phyloP scores from a whole-genome alignment of 805 yeast genomes.

The Saccharomycopsis sp. region DNA sequence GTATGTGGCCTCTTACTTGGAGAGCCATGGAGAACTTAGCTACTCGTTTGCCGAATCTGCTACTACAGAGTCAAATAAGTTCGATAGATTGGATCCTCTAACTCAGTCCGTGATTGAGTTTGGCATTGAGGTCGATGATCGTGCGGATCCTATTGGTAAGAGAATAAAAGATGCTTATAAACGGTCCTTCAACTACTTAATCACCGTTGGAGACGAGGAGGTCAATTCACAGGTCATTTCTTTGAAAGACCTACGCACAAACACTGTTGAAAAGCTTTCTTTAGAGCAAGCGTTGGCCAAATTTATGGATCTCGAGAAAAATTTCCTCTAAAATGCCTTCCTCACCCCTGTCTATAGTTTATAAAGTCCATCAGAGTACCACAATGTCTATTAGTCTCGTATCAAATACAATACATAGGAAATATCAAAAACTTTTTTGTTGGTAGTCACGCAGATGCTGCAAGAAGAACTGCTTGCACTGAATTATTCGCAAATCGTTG shows the following conservation, averaged over 20 bases:
- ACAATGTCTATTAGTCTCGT: not conserved
- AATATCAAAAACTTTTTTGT: not conserved
- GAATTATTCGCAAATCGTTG: slow-evolving; percentile 11
- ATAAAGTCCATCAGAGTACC: too few species aligned
- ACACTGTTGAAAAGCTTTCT: slow-evolving; percentile 34
- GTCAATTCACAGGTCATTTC: slow-evolving; percentile 32
- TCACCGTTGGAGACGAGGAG: slow-evolving; percentile 88
- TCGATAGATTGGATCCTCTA: slow-evolving; percentile 43
- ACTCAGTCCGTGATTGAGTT: slow-evolving; percentile 45
- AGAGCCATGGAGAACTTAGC: slow-evolving; percentile 21
- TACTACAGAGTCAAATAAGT: slow-evolving; percentile 19
- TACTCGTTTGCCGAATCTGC: slow-evolving; percentile 8
- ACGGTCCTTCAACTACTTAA: slow-evolving; percentile 69
- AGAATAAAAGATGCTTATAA: slow-evolving; percentile 72
- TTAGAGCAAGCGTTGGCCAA: slow-evolving; percentile 43
- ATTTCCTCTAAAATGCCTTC: slow-evolving; percentile 24
- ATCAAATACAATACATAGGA: not conserved
- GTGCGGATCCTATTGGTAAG: slow-evolving; percentile 72
- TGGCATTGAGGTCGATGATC: slow-evolving; percentile 66
- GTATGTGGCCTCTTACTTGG: slow-evolving; percentile 38
- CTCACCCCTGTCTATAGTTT: too few species aligned
- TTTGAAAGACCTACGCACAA: slow-evolving; percentile 28
- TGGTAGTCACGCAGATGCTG: not conserved
- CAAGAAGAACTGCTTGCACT: slow-evolving; percentile 11
- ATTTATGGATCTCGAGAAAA: slow-evolving; percentile 51